phyloP scores from a whole-genome alignment of 2,329 filamentous ascomycete genomes.

The Aspergillus aculeatus region DNA sequence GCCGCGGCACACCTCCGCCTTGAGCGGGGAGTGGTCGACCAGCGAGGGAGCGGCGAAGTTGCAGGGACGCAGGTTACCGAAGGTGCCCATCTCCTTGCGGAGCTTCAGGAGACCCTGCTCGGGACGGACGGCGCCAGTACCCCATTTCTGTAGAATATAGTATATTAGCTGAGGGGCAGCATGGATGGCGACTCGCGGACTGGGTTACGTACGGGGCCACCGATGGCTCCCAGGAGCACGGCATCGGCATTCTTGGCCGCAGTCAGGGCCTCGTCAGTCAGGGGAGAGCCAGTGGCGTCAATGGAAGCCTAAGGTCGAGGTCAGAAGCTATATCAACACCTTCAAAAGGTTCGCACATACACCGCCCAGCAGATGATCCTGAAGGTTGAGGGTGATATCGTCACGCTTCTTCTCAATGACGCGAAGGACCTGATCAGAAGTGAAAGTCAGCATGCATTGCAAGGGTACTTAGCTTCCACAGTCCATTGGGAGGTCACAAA shows the following conservation, averaged over 20 bases:
- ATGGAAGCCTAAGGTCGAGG: constrained; percentile 70
- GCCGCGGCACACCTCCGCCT: constrained; percentile 78
- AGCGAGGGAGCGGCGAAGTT: constrained; percentile 89
- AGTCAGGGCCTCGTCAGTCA: constrained; percentile 78
- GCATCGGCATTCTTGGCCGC: constrained; percentile 85
- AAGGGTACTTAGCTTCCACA: neutral
- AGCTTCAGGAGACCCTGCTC: constrained; percentile 89
- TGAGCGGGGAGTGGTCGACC: constrained; percentile 81
- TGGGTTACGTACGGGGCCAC: constrained; percentile 66
- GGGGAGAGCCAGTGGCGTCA: constrained; percentile 71
- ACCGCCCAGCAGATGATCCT: constrained; percentile 86
- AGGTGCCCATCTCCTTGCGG: constrained; percentile 89
- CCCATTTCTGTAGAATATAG: constrained; percentile 67
- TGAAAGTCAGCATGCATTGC: neutral
- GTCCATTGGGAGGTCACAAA: neutral
- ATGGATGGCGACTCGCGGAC: neutral
- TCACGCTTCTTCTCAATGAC: constrained; percentile 70
- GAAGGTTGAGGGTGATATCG: constrained; percentile 79
- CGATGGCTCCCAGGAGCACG: constrained; percentile 88
- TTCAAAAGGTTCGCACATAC: constrained; percentile 57
- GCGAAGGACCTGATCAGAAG: constrained; percentile 64
- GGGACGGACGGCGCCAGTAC: constrained; percentile 79
- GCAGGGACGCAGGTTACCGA: constrained; percentile 93
- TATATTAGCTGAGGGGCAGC: neutral
- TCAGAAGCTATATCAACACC: neutral